These are phyloP conservation scores for Sugiyamaella smithiae DNA, from an alignment of 805 yeast species.

Conservation along the genomic window DNA sequence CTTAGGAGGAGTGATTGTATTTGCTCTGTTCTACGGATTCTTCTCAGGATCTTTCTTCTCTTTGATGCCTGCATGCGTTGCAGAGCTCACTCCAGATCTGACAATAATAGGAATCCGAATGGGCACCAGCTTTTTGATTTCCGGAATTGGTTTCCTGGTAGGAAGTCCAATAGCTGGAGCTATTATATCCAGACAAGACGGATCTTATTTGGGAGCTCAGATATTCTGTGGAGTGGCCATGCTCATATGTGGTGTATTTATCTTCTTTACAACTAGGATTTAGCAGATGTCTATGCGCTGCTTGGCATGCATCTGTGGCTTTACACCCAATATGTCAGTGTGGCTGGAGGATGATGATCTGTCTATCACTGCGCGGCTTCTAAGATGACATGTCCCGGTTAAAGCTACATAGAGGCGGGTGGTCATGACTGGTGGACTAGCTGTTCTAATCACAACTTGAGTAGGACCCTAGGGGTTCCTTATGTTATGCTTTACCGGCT, in stretches of 20 bases:
- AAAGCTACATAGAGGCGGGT: too few relatives aligned
- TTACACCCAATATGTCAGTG: too few relatives aligned
- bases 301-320: too few relatives aligned
- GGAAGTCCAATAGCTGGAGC: slow-evolving; percentile 33
- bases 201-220: slow-evolving; percentile 17
- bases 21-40: slow-evolving; percentile 31
- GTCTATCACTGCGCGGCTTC: too few relatives aligned
- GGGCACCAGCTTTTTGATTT: slow-evolving; percentile 58
- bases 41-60: slow-evolving; percentile 30
- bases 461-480: too few relatives aligned
- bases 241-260: background rate
- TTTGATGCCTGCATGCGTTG: slow-evolving; percentile 28
- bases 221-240: slow-evolving; percentile 9
- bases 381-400: too few relatives aligned
- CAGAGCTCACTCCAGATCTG: slow-evolving; percentile 37
- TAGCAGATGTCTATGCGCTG: too few relatives aligned
- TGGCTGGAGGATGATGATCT: too few relatives aligned
- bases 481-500: too few relatives aligned
- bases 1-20: slow-evolving; percentile 28
- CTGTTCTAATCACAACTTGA: too few relatives aligned
- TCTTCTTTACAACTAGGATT: background rate
- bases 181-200: slow-evolving; percentile 16
- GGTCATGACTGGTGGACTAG: too few relatives aligned
- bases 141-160: slow-evolving; percentile 44
- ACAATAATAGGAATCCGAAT: slow-evolving; percentile 43